Base-by-base conservation (phyloP, 805 yeast species). In the Nakazawaea ishiwadae region DNA sequence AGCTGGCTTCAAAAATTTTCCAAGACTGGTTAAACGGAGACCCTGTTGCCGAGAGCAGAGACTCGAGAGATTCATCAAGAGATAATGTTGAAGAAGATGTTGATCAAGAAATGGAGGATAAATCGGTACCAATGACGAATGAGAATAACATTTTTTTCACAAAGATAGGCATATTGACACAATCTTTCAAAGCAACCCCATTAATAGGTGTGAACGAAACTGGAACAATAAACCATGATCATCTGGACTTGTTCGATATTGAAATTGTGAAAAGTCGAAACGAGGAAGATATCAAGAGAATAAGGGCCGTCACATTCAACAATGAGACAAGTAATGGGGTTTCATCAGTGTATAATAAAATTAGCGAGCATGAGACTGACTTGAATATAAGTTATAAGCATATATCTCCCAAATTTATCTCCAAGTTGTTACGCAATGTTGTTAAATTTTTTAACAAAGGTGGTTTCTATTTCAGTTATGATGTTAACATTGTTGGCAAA, bases 391-490 rank as follows among this genome's bases (percentile, higher is more conserved):
- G n/a, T n/a, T n/a, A 32, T 24, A 18, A 24, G 14, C 26, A 37
- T n/a, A 35, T 44, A 4, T 44, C 50, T 3, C 36, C 28, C 4
- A 33, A 47, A 6, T 31, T 49, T n/a, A 23, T 45, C 14, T 37
- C 27, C 14, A 52, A 48, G 32, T 42, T 51, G 18, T 35, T 36
- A 12, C 46, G 35, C 29, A 45, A 48, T 28, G 37, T 52, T 11
- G 36, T 34, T 12, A 31, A 35, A 4, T 41, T 47, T 16, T 53
- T 55, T 40, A 44, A 35, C 27, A 35, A 45, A 15, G 50, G 51
- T 16, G 59, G 58, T 2, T 55, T 55, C 35, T 55, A 44, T 34
- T 52, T 45, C 44, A 51, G 55, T 33, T 35, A 28, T 26, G 37
- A 31, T 2, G 32, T 36, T 8, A 52, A 55, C 43, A 5, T 38